Percentiles rank a stretch among this genome's conserved stretches.
phyloP scores from a whole-genome alignment of 208 protist species.

The Tritrichomonas musculus region DNA sequence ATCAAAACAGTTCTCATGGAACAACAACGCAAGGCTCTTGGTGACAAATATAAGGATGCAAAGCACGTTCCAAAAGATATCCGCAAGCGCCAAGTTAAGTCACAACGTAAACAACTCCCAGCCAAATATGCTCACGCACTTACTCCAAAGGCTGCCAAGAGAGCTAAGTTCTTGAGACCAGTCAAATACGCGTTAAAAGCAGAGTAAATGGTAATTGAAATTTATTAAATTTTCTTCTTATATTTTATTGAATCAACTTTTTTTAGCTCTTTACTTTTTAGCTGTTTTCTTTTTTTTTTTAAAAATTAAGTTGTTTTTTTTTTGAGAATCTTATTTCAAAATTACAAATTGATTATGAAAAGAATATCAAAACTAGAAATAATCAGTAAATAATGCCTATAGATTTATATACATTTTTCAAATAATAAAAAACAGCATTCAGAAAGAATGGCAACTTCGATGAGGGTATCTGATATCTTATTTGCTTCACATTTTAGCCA shows the following conservation, averaged over 20 bases:
- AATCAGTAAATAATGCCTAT: too few relatives aligned
- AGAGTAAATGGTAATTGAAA: background rate
- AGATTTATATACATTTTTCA: too few relatives aligned
- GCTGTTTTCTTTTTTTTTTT: too few relatives aligned
- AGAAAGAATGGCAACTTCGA: background rate
- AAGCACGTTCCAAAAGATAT: conserved; percentile 19
- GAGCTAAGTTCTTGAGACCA: background rate
- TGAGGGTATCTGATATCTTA: background rate
- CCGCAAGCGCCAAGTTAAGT: background rate
- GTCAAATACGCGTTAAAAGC: background rate
- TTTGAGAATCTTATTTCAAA: too few relatives aligned
- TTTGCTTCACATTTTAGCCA: background rate
- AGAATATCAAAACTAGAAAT: too few relatives aligned
- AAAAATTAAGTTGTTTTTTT: too few relatives aligned
- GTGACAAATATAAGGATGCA: background rate
- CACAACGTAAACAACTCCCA: background rate
- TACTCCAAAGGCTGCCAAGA: background rate
- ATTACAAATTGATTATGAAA: too few relatives aligned
- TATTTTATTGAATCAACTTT: background rate
- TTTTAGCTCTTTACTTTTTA: too few relatives aligned
- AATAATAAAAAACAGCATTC: background rate
- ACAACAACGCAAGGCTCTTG: background rate
- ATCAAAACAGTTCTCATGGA: background rate
- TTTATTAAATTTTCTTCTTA: background rate
- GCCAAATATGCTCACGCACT: background rate